Base-by-base conservation (phyloP, 139 green algal genomes). In the Chlorella sp. region DNA sequence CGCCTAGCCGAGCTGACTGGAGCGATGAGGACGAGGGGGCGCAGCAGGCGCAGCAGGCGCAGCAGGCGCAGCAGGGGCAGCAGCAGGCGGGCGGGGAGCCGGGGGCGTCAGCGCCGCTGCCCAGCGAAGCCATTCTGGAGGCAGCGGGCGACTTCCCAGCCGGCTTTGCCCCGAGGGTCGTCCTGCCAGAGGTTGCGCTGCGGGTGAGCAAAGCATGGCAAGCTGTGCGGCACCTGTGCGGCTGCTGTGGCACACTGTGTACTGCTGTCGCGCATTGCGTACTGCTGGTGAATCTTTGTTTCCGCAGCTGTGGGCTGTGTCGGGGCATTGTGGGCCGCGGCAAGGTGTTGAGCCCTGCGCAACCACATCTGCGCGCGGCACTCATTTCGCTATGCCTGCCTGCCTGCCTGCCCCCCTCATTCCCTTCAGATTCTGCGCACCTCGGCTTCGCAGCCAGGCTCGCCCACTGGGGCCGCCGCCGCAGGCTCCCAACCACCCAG, bases 101-200 rank as follows among this genome's bases (percentile, higher is more conserved):
- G 14, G 40, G 2, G 6, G 34, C 6, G 36, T 26, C 34, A 1
- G n/a, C 16, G 67, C 67, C 67, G 73, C 40, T 44, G 73, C 73
- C 20, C 17, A n/a, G 24, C 28, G 64, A 51, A 0, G 67, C 73
- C 3, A 51, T 79, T 38, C n/a, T 76, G 67, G 79, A 84, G 58
- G 69, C 67, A 6, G 44, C 58, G 17, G 79, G 79, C 3, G 75
- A 81, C 75, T 81, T 26, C 51, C 75, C 75, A 9, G n/a, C 75
- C 3, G 75, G 75, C 43, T 81, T 36, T 69, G 75, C 75, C 3
- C 75, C 75, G 8, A 34, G 48, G 34, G 48, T 81, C 32, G 75
- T 81, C 3, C 48, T 81, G 48, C 75, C 75, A 26, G 75, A 81
- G 34, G 75, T 68, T n/a, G 75, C 75, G 28, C 7, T 34, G 30